Evolutionary conservation across 1,284 basidiomycete species (phyloP).

Genomic region (Calocybe gambosa): DNA sequence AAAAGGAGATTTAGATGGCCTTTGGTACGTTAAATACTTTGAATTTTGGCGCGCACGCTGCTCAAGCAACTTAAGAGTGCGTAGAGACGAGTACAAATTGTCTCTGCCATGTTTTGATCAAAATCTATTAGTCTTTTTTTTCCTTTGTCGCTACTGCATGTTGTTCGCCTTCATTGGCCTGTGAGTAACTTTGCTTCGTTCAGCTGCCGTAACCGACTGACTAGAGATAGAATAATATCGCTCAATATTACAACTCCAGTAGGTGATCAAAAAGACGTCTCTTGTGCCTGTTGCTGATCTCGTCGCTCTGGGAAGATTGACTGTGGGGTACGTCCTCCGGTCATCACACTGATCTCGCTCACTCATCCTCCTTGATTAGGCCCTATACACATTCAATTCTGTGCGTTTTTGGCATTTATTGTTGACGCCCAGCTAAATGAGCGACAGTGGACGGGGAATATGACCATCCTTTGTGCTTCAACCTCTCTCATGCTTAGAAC

Average conservation of each 20-base stretch:
- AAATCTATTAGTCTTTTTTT: slow-evolving; percentile 48
- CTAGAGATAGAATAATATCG: slow-evolving; percentile 44
- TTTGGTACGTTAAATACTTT: slow-evolving; percentile 37
- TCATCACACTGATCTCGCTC: not conserved
- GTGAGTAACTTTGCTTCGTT: slow-evolving; percentile 30
- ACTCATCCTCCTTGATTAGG: slow-evolving; percentile 27
- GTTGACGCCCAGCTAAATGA: slow-evolving; percentile 1
- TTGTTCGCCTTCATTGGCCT: slow-evolving; percentile 54
- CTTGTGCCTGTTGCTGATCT: not conserved
- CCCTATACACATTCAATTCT: slow-evolving; percentile 63
- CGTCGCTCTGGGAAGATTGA: slow-evolving; percentile 40
- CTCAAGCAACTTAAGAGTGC: slow-evolving; percentile 1
- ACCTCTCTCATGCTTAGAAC: slow-evolving; percentile 68
- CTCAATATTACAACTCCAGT: slow-evolving; percentile 45
- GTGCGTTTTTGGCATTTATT: slow-evolving; percentile 27
- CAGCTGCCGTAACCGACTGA: not conserved
- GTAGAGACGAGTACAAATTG: not conserved
- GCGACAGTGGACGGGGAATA: slow-evolving; percentile 53
- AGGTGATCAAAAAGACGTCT: slow-evolving; percentile 12
- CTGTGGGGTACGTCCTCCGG: slow-evolving; percentile 41
- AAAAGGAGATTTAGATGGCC: slow-evolving; percentile 58
- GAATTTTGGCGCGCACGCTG: not conserved
- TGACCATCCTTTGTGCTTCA: slow-evolving; percentile 57
- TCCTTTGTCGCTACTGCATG: slow-evolving; percentile 65
- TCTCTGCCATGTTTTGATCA: not conserved